Conservation (phyloP, 179 eudicot genomes). For the Heliamphora pulchella region DNA sequence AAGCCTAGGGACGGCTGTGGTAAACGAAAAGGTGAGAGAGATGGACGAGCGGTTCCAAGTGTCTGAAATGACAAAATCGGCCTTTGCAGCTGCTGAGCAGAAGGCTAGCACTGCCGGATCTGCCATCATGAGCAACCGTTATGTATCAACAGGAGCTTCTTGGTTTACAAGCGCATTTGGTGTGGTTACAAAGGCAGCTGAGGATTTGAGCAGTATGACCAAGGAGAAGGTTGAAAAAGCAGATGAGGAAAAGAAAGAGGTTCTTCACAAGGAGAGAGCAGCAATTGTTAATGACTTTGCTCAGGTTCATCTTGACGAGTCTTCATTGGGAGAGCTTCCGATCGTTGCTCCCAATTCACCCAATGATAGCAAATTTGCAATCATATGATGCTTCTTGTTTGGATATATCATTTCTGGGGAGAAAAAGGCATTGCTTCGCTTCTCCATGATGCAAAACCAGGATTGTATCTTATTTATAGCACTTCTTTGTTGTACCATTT, state of each 20-base stretch:
- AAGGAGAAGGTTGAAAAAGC: conserved; percentile 34
- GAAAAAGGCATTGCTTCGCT: no score
- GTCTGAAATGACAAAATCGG: conserved; percentile 30
- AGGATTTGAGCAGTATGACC: conserved; percentile 31
- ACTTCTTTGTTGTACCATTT: no score
- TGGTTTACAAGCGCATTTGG: conserved; percentile 30
- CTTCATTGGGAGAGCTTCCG: conserved; percentile 17
- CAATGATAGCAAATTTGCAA: conserved; percentile 13
- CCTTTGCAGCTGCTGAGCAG: conserved; percentile 31
- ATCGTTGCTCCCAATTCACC: background rate
- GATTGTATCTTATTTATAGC: no score
- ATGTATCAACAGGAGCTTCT: conserved; percentile 27
- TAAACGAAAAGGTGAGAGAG: conserved; percentile 29
- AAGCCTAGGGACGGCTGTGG: conserved; percentile 28
- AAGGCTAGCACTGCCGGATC: conserved; percentile 31
- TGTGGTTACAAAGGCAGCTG: conserved; percentile 33
- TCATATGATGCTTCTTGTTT: conserved; percentile 12
- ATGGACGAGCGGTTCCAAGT: conserved; percentile 31
- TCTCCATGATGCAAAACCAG: no score
- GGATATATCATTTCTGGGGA: no score
- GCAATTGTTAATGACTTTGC: conserved; percentile 5
- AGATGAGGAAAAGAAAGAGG: conserved; percentile 29
- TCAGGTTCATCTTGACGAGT: conserved; percentile 14
- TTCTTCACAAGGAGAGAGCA: conserved; percentile 13
- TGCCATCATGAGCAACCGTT: conserved; percentile 26